A percentile compares a stretch with the other conserved stretches of the same genome.
Conservation (phyloP, 306 rosid species). For the Sphenostylis stenocarpa region DNA sequence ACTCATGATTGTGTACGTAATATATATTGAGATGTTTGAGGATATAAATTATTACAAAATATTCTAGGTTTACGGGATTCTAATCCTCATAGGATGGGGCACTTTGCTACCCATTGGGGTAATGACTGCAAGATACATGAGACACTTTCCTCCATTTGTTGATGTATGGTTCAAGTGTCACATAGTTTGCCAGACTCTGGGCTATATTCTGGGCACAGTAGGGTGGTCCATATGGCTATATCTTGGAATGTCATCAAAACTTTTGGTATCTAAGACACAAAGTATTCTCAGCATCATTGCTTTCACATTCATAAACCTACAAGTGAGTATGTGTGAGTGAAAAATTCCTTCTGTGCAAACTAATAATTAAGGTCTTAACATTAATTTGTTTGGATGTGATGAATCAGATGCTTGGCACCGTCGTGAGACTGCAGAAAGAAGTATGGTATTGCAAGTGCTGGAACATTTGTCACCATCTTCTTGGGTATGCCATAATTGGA, state of each 20-base stretch:
- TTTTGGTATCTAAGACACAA: conserved; percentile 29
- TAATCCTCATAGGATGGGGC: conserved; percentile 63
- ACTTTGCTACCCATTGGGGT: conserved; percentile 55
- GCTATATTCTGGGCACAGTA: conserved; percentile 47
- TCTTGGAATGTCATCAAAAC: conserved; percentile 30
- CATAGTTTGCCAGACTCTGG: conserved; percentile 45
- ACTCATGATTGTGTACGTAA: too few relatives aligned
- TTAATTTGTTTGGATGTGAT: background rate
- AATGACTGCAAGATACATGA: conserved; percentile 52
- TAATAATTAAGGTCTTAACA: background rate
- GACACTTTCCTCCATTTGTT: conserved; percentile 37
- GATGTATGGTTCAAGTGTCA: conserved; percentile 48
- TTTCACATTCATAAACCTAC: conserved; percentile 44
- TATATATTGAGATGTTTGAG: background rate
- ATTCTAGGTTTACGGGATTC: conserved; percentile 38
- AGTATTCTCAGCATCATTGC: conserved; percentile 42
- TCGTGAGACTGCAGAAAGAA: conserved; percentile 35
- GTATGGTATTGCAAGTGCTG: conserved; percentile 35
- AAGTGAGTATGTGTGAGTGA: conserved; percentile 40
- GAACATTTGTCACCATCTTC: conserved; percentile 26
- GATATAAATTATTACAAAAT: background rate
- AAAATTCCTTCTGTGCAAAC: background rate
- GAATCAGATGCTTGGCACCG: conserved; percentile 47
- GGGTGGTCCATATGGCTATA: conserved; percentile 53
- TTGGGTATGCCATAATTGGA: conserved; percentile 35